Evolutionary conservation across 441 rosid species (phyloP).

Genomic region (Biscutella laevigata): DNA sequence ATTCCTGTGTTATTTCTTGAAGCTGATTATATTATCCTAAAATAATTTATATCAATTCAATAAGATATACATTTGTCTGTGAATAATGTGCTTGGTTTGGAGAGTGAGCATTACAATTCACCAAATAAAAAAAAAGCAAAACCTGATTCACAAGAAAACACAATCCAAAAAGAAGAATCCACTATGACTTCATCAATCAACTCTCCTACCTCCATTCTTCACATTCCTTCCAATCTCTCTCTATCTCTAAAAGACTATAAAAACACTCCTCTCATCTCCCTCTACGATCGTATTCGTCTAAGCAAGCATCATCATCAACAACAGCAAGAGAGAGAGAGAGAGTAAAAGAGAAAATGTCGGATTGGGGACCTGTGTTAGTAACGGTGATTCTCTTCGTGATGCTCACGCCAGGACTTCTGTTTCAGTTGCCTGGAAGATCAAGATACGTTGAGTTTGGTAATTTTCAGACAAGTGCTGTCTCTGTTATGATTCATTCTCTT

Average conservation of each 20-base stretch:
- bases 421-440: slow-evolving; percentile 51
- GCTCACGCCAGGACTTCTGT: slow-evolving; percentile 61
- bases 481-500: slow-evolving; percentile 32
- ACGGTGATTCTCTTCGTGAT: slow-evolving; percentile 54
- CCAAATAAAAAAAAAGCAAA: background rate
- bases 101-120: slow-evolving; percentile 13
- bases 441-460: slow-evolving; percentile 51
- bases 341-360: slow-evolving; percentile 29
- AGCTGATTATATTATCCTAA: too few species aligned
- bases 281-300: background rate
- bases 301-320: slow-evolving; percentile 10
- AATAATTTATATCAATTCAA: too few species aligned
- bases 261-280: background rate
- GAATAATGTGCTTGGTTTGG: slow-evolving; percentile 17
- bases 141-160: slow-evolving; percentile 25
- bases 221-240: background rate
- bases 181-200: slow-evolving; percentile 21
- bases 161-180: background rate
- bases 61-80: too few species aligned
- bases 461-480: slow-evolving; percentile 50
- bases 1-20: too few species aligned
- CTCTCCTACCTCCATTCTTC: slow-evolving; percentile 21
- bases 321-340: background rate
- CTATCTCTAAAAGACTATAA: slow-evolving; percentile 5
- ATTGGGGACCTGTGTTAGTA: slow-evolving; percentile 60